phyloP scores from a whole-genome alignment of 2,329 filamentous ascomycete genomes.

The Fusarium marasasianum region DNA sequence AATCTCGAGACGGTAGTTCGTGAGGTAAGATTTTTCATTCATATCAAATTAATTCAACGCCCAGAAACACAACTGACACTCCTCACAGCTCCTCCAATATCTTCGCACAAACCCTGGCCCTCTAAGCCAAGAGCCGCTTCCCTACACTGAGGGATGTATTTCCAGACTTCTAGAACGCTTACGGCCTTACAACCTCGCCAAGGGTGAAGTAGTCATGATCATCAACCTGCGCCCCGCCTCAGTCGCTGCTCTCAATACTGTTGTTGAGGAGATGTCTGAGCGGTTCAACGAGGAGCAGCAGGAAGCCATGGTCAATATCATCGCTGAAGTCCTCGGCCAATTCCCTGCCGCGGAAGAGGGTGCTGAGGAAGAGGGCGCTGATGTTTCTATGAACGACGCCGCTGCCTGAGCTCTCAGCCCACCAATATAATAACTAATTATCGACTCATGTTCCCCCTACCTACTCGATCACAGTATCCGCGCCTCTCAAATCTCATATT shows the following conservation, averaged over 20 bases:
- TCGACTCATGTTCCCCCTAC: background rate
- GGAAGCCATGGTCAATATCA: slow-evolving; percentile 63
- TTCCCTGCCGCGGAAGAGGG: slow-evolving; percentile 49
- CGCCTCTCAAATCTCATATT: slow-evolving; percentile 50
- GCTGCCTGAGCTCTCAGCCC: slow-evolving; percentile 36
- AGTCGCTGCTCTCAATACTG: slow-evolving; percentile 66
- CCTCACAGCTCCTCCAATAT: slow-evolving; percentile 66
- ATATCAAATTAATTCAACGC: background rate
- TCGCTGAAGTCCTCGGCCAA: slow-evolving; percentile 67
- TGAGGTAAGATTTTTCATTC: slow-evolving; percentile 61
- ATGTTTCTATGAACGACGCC: slow-evolving; percentile 52
- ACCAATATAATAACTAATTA: background rate
- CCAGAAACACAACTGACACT: slow-evolving; percentile 3
- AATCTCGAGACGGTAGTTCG: slow-evolving; percentile 70
- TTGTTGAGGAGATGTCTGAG: slow-evolving; percentile 72
- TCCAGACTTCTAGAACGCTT: slow-evolving; percentile 63
- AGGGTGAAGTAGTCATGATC: slow-evolving; percentile 75
- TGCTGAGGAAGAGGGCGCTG: slow-evolving; percentile 43
- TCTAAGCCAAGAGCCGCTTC: slow-evolving; percentile 62
- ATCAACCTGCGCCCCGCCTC: slow-evolving; percentile 71
- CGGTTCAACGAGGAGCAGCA: slow-evolving; percentile 69
- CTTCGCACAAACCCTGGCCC: slow-evolving; percentile 65
- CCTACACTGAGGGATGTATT: slow-evolving; percentile 64
- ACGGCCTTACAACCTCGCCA: slow-evolving; percentile 68
- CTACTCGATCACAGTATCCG: background rate